Evolutionary conservation across 345 rosid genomes (phyloP).

Genomic region (Melastoma malabathricum): DNA sequence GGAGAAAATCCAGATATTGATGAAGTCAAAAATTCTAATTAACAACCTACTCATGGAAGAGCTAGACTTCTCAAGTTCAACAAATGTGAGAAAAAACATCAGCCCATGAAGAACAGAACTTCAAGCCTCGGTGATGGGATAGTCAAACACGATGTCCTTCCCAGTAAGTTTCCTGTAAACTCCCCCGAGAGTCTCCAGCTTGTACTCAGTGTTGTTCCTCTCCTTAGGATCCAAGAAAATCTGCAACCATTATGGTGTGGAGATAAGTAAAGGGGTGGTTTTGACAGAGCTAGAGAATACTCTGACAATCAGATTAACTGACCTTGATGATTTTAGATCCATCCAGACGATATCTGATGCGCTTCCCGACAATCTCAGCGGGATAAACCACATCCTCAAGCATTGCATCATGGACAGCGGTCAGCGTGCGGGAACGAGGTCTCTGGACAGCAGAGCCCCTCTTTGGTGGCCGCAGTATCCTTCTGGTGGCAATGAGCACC

Average conservation of each 20-base stretch:
- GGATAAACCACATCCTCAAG: constrained; percentile 79
- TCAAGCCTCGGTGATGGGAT: constrained; percentile 38
- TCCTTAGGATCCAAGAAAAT: constrained; percentile 81
- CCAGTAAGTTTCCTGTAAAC: constrained; percentile 84
- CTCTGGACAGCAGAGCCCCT: constrained; percentile 84
- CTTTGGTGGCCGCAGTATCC: constrained; percentile 81
- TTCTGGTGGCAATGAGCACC: constrained; percentile 58
- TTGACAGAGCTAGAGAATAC: too few species aligned
- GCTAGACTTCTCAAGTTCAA: too few species aligned
- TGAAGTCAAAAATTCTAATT: too few species aligned
- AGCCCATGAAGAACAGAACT: too few species aligned
- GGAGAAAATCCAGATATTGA: too few species aligned
- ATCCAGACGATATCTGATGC: constrained; percentile 56
- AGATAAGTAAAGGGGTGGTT: too few species aligned
- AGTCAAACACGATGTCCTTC: constrained; percentile 71
- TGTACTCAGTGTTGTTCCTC: constrained; percentile 62
- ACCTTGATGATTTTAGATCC: constrained; percentile 87
- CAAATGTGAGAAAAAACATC: neutral
- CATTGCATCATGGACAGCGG: constrained; percentile 71
- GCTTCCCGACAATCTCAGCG: constrained; percentile 94
- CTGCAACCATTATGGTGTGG: constrained; percentile 10
- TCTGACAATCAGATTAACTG: neutral
- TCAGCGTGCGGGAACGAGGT: constrained; percentile 83
- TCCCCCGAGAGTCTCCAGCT: constrained; percentile 60
- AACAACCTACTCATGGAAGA: too few species aligned